Evolutionary conservation across 495 filamentous ascomycete species (phyloP).

Genomic region (Tetracladium setigerum): DNA sequence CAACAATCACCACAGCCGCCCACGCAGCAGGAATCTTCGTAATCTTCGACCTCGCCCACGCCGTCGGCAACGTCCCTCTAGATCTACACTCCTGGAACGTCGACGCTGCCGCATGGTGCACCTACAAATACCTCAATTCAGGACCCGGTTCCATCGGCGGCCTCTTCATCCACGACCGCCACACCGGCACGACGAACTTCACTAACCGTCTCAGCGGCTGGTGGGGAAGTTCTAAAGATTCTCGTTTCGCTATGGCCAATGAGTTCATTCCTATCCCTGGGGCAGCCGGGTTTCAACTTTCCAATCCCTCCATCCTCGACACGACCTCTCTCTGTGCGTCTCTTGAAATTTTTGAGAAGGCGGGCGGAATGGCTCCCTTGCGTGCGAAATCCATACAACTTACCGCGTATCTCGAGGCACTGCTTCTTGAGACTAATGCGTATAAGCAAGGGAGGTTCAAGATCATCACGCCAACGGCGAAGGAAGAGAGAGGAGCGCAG

Average conservation of each 20-base stretch:
- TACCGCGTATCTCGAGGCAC: conserved; percentile 73
- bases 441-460: conserved; percentile 46
- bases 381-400: conserved; percentile 67
- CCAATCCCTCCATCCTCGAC: conserved; percentile 60
- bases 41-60: conserved; percentile 95
- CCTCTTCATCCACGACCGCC: conserved; percentile 75
- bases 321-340: conserved; percentile 65
- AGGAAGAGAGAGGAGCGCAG: conserved; percentile 73
- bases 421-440: conserved; percentile 40
- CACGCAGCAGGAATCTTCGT: conserved; percentile 69
- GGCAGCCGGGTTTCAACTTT: conserved; percentile 62
- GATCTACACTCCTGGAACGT: conserved; percentile 87
- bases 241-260: conserved; percentile 73
- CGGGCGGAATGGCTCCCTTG: conserved; percentile 59
- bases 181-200: conserved; percentile 36
- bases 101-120: conserved; percentile 96
- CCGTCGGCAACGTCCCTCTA: conserved; percentile 82
- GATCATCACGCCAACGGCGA: conserved; percentile 75
- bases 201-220: conserved; percentile 57
- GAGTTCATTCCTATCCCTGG: conserved; percentile 66
- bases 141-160: conserved; percentile 86
- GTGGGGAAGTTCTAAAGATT: conserved; percentile 79
- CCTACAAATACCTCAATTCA: conserved; percentile 92
- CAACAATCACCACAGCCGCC: conserved; percentile 73
- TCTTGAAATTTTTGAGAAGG: conserved; percentile 68